Evolutionary conservation across 208 protist species (phyloP), one percentile per base, ranked within the genome.

Genomic region (Trypanosoma lewisi): DNA sequence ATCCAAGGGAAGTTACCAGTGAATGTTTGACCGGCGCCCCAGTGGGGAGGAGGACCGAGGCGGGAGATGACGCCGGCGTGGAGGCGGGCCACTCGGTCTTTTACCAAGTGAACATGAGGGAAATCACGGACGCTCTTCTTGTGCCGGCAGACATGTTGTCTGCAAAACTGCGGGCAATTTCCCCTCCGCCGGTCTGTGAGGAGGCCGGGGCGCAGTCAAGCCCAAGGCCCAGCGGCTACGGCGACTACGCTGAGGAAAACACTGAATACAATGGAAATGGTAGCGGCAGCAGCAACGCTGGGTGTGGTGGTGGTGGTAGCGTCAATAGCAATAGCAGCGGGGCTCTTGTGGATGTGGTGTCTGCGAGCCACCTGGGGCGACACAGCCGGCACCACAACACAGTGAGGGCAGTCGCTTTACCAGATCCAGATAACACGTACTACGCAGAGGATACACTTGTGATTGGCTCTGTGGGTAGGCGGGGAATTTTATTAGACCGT

Each of bases 51-150:
- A n/a, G n/a, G n/a, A n/a, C n/a, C n/a, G n/a, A n/a, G n/a, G n/a
- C n/a, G n/a, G n/a, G n/a, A n/a, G n/a, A n/a, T n/a, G n/a, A n/a
- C n/a, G n/a, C n/a, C n/a, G n/a, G n/a, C n/a, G n/a, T n/a, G n/a
- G n/a, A n/a, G n/a, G n/a, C n/a, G n/a, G n/a, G n/a, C n/a, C 62
- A 60, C 37, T 44, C 37, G 36, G 9, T 62, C 8, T 62, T 62
- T 19, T 69, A 55, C 45, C 39, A 54, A 8, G 19, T 69, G 4
- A 62, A 62, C 17, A 30, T 69, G 33, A 61, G 33, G 5, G 41
- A 61, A 34, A 56, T 69, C 28, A 62, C 63, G 25, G 62, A 62
- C 12, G 63, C 63, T 1, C 33, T 69, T 19, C 45, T 69, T 8
- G 63, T 69, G 19, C 63, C 63, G 11, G 41, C 53, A 0, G 53